Conservation (phyloP, 2,329 filamentous ascomycete genomes). For the Bipolaris cookei region DNA sequence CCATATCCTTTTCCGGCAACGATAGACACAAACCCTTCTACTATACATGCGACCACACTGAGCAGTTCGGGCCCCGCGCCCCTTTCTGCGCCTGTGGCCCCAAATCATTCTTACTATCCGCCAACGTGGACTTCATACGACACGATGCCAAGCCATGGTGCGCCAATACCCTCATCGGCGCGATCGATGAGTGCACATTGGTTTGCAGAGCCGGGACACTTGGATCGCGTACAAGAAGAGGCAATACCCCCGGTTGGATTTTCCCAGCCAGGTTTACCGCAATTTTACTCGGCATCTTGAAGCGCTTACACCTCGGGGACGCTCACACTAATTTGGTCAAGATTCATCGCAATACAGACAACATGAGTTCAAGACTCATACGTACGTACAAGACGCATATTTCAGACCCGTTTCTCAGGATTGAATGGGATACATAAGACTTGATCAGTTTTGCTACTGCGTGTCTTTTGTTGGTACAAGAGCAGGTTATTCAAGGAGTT, state of each 20-base stretch:
- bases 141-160: constrained; percentile 29
- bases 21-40: constrained; percentile 42
- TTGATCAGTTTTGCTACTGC: background rate
- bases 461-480: constrained; percentile 4
- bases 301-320: background rate
- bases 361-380: background rate
- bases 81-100: constrained; percentile 44
- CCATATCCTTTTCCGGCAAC: constrained; percentile 43
- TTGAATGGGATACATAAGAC: background rate
- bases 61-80: constrained; percentile 37
- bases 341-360: background rate
- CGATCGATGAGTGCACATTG: constrained; percentile 47
- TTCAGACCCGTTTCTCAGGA: background rate
- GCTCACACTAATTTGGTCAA: background rate
- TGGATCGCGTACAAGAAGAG: constrained; percentile 48
- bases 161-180: constrained; percentile 36
- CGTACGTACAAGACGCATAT: background rate
- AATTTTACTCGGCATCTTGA: constrained; percentile 41
- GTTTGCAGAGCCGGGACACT: constrained; percentile 41
- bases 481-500: constrained; percentile 6
- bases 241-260: constrained; percentile 38
- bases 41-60: constrained; percentile 33
- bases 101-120: constrained; percentile 41
- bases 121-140: constrained; percentile 43
- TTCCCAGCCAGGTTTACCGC: constrained; percentile 33